phyloP scores from a whole-genome alignment of 805 yeast genomes.

The Candida sphagnicola region DNA sequence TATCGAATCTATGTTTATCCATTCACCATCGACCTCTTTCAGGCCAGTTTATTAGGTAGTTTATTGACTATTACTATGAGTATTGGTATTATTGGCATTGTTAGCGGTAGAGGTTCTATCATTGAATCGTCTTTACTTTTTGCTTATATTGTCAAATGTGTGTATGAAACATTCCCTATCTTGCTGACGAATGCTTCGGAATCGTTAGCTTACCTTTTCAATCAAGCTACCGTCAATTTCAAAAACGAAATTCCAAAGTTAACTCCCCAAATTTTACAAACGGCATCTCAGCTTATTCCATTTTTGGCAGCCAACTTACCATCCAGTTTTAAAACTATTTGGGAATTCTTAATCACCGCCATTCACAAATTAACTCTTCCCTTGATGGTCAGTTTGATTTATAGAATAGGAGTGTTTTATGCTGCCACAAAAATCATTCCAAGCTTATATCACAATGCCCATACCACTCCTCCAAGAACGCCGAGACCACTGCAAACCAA shows the following conservation, averaged over 20 bases:
- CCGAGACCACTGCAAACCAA: conserved; percentile 23
- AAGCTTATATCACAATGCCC: conserved; percentile 45
- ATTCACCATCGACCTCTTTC: conserved; percentile 60
- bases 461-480: conserved; percentile 39
- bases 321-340: conserved; percentile 48
- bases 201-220: conserved; percentile 27
- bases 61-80: conserved; percentile 72
- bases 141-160: conserved; percentile 88
- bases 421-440: conserved; percentile 96
- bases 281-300: conserved; percentile 33
- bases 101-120: conserved; percentile 82
- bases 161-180: conserved; percentile 90
- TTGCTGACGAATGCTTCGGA: conserved; percentile 52
- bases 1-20: conserved; percentile 81
- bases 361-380: conserved; percentile 71
- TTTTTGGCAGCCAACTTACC: conserved; percentile 52
- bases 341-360: conserved; percentile 51
- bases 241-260: conserved; percentile 32
- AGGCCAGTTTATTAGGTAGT: conserved; percentile 84
- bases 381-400: conserved; percentile 74
- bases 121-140: conserved; percentile 82
- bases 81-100: conserved; percentile 78
- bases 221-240: conserved; percentile 30
- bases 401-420: conserved; percentile 79
- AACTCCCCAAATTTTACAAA: conserved; percentile 33